Percentiles rank a stretch among this genome's conserved stretches.
Evolutionary conservation across 2,329 filamentous ascomycete species (phyloP).

Genomic region (Cladosporium cucumerinum): DNA sequence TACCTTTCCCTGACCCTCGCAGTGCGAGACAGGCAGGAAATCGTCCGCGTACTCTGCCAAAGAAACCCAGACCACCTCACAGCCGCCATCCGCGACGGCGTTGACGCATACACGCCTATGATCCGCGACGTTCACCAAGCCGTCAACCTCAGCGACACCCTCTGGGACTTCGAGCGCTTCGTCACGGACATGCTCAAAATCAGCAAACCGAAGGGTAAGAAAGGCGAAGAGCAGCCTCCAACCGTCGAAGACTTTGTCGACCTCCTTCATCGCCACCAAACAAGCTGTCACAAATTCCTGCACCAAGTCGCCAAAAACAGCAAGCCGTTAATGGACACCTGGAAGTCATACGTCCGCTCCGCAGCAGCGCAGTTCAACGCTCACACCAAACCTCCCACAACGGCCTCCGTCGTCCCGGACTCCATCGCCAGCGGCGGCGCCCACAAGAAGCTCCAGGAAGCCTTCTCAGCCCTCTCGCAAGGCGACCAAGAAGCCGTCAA

Average conservation of each 20-base stretch:
- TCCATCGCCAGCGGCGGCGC: conserved; percentile 43
- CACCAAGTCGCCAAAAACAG: conserved; percentile 67
- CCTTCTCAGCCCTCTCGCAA: conserved; percentile 48
- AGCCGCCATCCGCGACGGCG: conserved; percentile 59
- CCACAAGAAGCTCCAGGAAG: conserved; percentile 39
- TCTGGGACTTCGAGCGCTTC: conserved; percentile 66
- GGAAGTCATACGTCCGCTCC: conserved; percentile 59
- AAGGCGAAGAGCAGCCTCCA: conserved; percentile 41
- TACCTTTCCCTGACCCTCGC: conserved; percentile 70
- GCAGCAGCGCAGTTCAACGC: conserved; percentile 55
- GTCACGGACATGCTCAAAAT: conserved; percentile 66
- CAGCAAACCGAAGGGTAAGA: conserved; percentile 35
- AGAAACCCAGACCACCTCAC: conserved; percentile 71
- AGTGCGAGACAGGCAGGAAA: conserved; percentile 68
- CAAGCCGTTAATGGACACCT: conserved; percentile 60
- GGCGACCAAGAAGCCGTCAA: conserved; percentile 48
- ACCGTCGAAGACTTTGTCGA: conserved; percentile 70
- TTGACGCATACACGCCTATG: conserved; percentile 69
- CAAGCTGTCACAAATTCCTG: conserved; percentile 64
- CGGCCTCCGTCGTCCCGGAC: conserved; percentile 24
- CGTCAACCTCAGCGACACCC: conserved; percentile 66
- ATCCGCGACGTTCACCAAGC: conserved; percentile 69
- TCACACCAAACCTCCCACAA: conserved; percentile 26
- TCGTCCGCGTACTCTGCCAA: conserved; percentile 64
- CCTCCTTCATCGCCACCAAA: conserved; percentile 62